Evolutionary conservation across 2,329 filamentous ascomycete species (phyloP).

Genomic region (Zymoseptoria ardabiliae): DNA sequence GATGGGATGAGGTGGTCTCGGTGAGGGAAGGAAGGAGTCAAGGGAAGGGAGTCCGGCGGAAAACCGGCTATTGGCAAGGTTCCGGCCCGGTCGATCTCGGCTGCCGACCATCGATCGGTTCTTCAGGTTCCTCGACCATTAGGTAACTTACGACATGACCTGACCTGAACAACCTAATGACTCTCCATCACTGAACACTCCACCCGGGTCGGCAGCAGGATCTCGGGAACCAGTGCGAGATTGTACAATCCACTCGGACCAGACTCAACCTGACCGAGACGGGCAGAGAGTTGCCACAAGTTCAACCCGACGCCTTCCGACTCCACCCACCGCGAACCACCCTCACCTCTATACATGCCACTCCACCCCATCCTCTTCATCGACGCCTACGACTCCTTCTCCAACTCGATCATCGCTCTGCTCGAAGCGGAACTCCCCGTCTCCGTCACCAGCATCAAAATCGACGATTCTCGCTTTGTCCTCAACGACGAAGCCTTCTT

Average conservation of each 20-base stretch:
- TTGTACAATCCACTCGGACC: not conserved
- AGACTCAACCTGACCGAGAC: not conserved
- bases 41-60: not conserved
- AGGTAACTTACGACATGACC: not conserved
- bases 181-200: not conserved
- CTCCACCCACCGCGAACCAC: not conserved
- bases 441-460: conserved; percentile 54
- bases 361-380: conserved; percentile 62
- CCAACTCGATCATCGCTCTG: conserved; percentile 85
- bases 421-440: conserved; percentile 62
- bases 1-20: too few relatives aligned
- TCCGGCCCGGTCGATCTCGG: not conserved
- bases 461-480: conserved; percentile 45
- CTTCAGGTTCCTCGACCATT: not conserved
- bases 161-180: too few relatives aligned
- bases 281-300: conserved; percentile 6
- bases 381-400: conserved; percentile 95
- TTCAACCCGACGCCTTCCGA: conserved; percentile 3
- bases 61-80: not conserved
- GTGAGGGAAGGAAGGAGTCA: too few relatives aligned
- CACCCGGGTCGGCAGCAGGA: not conserved
- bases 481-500: conserved; percentile 32
- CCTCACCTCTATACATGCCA: conserved; percentile 16
- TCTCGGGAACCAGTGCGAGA: not conserved
- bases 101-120: not conserved